Conservation (phyloP, 1,284 basidiomycete species). For the Pseudozyma pruni region DNA sequence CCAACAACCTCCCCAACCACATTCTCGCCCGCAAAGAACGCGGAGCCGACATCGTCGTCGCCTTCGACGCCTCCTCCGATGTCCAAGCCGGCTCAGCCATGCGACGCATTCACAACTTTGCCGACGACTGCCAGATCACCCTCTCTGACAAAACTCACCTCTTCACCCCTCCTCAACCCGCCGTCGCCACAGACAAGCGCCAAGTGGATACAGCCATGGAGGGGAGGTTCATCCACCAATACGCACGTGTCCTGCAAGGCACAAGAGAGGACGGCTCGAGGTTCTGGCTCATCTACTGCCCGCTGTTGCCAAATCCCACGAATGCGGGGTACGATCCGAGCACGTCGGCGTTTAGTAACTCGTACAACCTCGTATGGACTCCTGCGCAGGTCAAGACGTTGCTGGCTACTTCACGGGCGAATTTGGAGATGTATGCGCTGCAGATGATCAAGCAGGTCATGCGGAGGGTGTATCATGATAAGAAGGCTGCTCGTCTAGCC, state of each 20-base stretch:
- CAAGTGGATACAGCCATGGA: slow-evolving; percentile 22
- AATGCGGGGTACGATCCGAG: slow-evolving; percentile 60
- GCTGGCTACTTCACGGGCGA: slow-evolving; percentile 47
- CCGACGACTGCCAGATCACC: slow-evolving; percentile 46
- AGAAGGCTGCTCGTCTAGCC: slow-evolving; percentile 36
- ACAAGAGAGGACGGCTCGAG: slow-evolving; percentile 17
- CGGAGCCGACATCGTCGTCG: slow-evolving; percentile 58
- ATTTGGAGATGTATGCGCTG: slow-evolving; percentile 50
- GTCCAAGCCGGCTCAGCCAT: slow-evolving; percentile 61
- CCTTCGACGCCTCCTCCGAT: slow-evolving; percentile 66
- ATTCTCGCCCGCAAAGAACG: slow-evolving; percentile 52
- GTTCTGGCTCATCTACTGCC: slow-evolving; percentile 60
- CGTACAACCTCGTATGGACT: slow-evolving; percentile 66
- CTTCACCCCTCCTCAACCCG: slow-evolving; percentile 1
- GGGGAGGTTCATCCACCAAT: slow-evolving; percentile 31
- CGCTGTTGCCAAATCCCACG: slow-evolving; percentile 52
- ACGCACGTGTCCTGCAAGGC: slow-evolving; percentile 41
- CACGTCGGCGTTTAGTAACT: slow-evolving; percentile 56
- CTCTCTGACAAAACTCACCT: slow-evolving; percentile 28
- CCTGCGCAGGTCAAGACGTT: slow-evolving; percentile 58
- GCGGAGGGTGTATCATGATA: slow-evolving; percentile 35
- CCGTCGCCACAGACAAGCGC: neutral
- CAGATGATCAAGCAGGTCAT: slow-evolving; percentile 38
- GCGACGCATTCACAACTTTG: slow-evolving; percentile 59
- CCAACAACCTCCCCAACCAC: slow-evolving; percentile 67